Evolutionary conservation across 129 eudicot genomes (phyloP).

Genomic region (Lactuca saligna): DNA sequence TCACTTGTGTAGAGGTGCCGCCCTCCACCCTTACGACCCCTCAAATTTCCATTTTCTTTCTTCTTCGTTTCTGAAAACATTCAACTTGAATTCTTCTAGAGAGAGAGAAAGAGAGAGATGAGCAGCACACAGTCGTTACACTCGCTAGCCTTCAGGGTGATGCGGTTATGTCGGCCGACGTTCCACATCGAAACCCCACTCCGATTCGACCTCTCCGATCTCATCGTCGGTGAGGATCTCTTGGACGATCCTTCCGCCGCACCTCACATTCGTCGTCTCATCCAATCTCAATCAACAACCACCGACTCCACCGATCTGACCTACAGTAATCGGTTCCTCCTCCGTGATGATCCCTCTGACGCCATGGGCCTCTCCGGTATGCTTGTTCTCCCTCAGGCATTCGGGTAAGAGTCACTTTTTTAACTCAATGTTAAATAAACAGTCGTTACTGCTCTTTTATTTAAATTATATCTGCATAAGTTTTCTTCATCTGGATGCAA

Average conservation of each 20-base stretch:
- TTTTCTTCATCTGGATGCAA: neutral
- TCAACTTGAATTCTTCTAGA: slow-evolving; percentile 16
- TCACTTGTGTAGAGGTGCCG: too few relatives aligned
- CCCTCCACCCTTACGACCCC: too few relatives aligned
- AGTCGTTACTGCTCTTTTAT: neutral
- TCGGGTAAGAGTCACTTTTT: slow-evolving; percentile 49
- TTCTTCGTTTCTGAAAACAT: slow-evolving; percentile 1
- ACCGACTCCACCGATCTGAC: slow-evolving; percentile 54
- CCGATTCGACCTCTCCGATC: slow-evolving; percentile 81
- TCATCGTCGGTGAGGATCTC: slow-evolving; percentile 77
- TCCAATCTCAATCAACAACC: slow-evolving; percentile 30
- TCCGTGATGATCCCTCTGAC: slow-evolving; percentile 52
- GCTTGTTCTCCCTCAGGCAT: slow-evolving; percentile 93
- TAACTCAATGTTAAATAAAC: neutral
- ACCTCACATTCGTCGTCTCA: slow-evolving; percentile 54
- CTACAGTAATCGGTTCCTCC: slow-evolving; percentile 68
- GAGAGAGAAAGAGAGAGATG: slow-evolving; percentile 31
- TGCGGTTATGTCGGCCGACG: slow-evolving; percentile 92
- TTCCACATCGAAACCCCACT: slow-evolving; percentile 76
- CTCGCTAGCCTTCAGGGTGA: slow-evolving; percentile 93
- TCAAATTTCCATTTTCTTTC: neutral
- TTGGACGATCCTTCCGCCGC: slow-evolving; percentile 67
- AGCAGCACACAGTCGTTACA: slow-evolving; percentile 51
- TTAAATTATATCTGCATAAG: neutral
- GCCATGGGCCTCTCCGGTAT: slow-evolving; percentile 86